A percentile compares a stretch with the other conserved stretches of the same genome.
Evolutionary conservation across 495 filamentous ascomycete genomes (phyloP).

Genomic region (Daldinia concentrica): DNA sequence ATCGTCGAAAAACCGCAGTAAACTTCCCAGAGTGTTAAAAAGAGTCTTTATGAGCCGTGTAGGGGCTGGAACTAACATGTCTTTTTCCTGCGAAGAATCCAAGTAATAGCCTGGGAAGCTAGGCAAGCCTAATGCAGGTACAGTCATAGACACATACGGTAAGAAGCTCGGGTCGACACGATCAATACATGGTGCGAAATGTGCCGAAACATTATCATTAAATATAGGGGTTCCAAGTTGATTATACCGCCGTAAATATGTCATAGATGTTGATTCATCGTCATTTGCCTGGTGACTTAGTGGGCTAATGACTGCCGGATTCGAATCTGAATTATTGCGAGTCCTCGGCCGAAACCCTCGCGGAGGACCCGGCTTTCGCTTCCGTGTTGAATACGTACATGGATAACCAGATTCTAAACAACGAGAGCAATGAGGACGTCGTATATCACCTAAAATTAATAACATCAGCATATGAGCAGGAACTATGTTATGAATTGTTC

Average conservation of each 20-base stretch:
- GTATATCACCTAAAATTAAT: slow-evolving; percentile 27
- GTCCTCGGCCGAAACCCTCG: slow-evolving; percentile 25
- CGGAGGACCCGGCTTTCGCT: slow-evolving; percentile 43
- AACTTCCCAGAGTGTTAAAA: slow-evolving; percentile 13
- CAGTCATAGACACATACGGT: not conserved
- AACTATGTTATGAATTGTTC: not conserved
- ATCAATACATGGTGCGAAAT: slow-evolving; percentile 1
- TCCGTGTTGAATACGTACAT: slow-evolving; percentile 39
- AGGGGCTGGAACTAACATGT: slow-evolving; percentile 22
- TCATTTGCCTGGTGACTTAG: not conserved
- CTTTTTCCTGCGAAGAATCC: slow-evolving; percentile 23
- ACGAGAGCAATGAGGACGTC: slow-evolving; percentile 37
- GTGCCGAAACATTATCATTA: not conserved
- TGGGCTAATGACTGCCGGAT: not conserved
- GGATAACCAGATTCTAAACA: slow-evolving; percentile 33
- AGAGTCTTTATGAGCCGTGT: not conserved
- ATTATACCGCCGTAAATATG: not conserved
- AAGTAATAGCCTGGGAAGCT: slow-evolving; percentile 34
- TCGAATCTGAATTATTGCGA: not conserved
- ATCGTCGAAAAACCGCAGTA: slow-evolving; percentile 41
- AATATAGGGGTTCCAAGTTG: not conserved
- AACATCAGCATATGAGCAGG: not conserved
- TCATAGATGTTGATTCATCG: not conserved
- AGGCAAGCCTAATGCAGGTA: not conserved
- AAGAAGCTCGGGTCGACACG: slow-evolving; percentile 3